Evolutionary conservation across 208 protist genomes (phyloP).

Genomic region (Trypanosoma lewisi): DNA sequence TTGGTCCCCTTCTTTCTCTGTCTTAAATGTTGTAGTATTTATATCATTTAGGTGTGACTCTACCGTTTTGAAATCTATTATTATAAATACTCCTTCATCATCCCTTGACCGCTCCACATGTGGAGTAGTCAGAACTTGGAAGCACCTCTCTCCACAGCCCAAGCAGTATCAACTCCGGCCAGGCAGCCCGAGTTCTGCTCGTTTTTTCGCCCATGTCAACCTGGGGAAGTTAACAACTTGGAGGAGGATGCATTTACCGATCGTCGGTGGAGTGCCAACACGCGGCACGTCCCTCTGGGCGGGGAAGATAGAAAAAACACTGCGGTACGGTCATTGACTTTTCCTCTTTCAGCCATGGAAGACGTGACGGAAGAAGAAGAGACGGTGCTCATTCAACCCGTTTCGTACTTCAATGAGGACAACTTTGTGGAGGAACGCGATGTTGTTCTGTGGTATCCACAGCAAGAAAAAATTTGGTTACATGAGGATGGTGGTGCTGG

Average conservation of each 20-base stretch:
- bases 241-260: not conserved
- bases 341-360: slow-evolving; percentile 8
- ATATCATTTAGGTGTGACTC: too few species aligned
- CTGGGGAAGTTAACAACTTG: not conserved
- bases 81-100: too few species aligned
- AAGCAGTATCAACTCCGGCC: not conserved
- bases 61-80: too few species aligned
- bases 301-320: not conserved
- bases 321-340: slow-evolving; percentile 5
- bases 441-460: slow-evolving; percentile 1
- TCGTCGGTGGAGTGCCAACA: not conserved
- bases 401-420: not conserved
- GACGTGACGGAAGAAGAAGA: slow-evolving; percentile 8
- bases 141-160: not conserved
- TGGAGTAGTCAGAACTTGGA: slow-evolving; percentile 2
- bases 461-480: not conserved
- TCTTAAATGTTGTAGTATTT: too few species aligned
- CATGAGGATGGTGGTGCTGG: slow-evolving; percentile 14
- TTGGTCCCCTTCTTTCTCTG: slow-evolving; percentile 4
- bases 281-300: not conserved
- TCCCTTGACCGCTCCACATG: slow-evolving; percentile 1
- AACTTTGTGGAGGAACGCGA: not conserved
- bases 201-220: not conserved
- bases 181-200: not conserved
- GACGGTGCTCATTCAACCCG: not conserved